Conservation (phyloP, 139 green algal genomes). For the Penium margaritaceum region DNA sequence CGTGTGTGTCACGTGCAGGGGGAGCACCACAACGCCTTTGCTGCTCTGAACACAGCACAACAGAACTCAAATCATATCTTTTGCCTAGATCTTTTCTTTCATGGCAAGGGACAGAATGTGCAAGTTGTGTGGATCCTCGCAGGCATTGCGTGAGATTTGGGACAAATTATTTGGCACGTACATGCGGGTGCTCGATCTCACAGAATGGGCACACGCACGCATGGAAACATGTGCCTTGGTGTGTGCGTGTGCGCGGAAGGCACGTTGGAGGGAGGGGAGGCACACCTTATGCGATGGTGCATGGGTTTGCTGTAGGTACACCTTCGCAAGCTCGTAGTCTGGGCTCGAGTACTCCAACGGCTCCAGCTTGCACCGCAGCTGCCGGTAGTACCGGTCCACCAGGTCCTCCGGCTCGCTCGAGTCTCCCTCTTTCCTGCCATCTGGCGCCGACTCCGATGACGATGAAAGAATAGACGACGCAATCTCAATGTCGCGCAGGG, state of each 20-base stretch:
- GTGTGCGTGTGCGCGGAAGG: too few species aligned
- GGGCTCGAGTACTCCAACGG: not conserved
- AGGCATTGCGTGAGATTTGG: not conserved
- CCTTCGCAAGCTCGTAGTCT: constrained; percentile 22
- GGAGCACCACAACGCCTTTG: too few species aligned
- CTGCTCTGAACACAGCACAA: too few species aligned
- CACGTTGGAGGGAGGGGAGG: not conserved
- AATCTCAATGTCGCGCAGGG: constrained; percentile 37
- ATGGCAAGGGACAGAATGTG: too few species aligned
- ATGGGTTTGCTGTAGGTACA: constrained; percentile 25
- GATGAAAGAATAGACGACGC: constrained; percentile 7
- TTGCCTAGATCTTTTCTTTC: too few species aligned
- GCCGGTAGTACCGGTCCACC: constrained; percentile 27
- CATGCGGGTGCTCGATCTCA: too few species aligned
- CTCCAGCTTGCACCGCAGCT: constrained; percentile 18
- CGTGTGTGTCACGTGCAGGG: too few species aligned
- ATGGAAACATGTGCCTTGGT: too few species aligned
- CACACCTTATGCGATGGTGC: constrained; percentile 32
- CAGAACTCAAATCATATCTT: too few species aligned
- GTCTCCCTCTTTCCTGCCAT: constrained; percentile 8
- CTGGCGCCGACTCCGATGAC: not conserved
- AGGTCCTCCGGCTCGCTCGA: constrained; percentile 13
- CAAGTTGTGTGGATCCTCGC: too few species aligned
- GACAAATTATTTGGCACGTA: not conserved
- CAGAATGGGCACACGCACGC: too few species aligned